Conservation (phyloP, 73 alveolate species). For the Stentor roeselii region DNA sequence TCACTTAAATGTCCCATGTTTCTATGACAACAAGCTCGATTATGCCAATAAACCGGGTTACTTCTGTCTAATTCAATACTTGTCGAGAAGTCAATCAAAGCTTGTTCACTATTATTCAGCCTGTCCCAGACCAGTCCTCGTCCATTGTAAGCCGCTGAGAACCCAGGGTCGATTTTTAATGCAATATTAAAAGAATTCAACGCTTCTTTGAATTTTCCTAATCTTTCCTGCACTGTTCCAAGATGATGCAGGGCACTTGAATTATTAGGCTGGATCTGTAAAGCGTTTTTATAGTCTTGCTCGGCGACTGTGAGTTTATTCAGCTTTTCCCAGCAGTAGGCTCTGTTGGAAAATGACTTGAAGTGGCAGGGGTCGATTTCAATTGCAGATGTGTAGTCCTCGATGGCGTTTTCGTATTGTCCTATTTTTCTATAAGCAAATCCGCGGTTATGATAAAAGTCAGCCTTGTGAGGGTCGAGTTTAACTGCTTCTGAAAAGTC, state of each 20-base stretch:
- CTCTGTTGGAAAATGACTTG: constrained; percentile 34
- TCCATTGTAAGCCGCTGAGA: constrained; percentile 95
- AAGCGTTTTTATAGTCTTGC: constrained; percentile 79
- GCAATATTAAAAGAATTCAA: constrained; percentile 80
- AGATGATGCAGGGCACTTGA: constrained; percentile 94
- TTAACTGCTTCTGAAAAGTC: constrained; percentile 41
- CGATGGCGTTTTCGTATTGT: constrained; percentile 64
- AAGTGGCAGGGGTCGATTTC: constrained; percentile 47
- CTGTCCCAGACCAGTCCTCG: constrained; percentile 93
- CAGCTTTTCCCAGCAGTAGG: constrained; percentile 65
- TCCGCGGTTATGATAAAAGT: constrained; percentile 59
- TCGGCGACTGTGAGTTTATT: constrained; percentile 91
- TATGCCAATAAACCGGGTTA: constrained; percentile 96
- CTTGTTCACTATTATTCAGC: constrained; percentile 90
- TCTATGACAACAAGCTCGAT: constrained; percentile 96
- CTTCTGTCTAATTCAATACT: constrained; percentile 83
- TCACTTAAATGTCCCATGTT: constrained; percentile 79
- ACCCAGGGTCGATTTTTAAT: constrained; percentile 74
- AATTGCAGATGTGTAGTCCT: constrained; percentile 63
- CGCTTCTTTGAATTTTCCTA: constrained; percentile 81
- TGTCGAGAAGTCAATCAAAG: constrained; percentile 83
- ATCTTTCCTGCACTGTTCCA: constrained; percentile 90
- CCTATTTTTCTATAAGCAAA: constrained; percentile 72
- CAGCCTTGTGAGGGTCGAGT: constrained; percentile 39
- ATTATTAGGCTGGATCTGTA: constrained; percentile 87